Evolutionary conservation across 83 land plant genomes (phyloP).

Genomic region (Thuja plicata): DNA sequence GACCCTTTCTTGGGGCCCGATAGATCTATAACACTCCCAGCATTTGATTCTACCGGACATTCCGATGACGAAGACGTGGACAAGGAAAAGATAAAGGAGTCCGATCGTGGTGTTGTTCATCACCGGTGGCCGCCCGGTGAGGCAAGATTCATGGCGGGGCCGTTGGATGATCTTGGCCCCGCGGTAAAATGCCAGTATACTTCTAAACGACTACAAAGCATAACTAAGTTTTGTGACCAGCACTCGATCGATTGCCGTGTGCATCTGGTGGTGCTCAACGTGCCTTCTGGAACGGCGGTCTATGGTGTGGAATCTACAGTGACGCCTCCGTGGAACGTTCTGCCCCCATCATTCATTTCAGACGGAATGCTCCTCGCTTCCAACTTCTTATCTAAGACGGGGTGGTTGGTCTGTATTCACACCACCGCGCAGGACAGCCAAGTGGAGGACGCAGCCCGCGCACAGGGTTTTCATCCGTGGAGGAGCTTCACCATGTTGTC

Average conservation of each 20-base stretch:
- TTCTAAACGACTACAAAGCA: not conserved
- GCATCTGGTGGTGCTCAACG: not conserved
- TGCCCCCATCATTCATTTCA: not conserved
- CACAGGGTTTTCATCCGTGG: not conserved
- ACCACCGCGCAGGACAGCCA: not conserved
- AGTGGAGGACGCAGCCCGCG: not conserved
- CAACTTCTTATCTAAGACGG: not conserved
- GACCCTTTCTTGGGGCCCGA: too few relatives aligned
- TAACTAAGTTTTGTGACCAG: not conserved
- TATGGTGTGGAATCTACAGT: not conserved
- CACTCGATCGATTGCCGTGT: not conserved
- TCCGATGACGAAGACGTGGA: not conserved
- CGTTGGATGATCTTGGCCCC: not conserved
- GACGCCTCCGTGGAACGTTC: not conserved
- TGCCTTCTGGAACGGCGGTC: not conserved
- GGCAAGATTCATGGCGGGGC: not conserved
- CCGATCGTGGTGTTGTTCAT: fast-evolving
- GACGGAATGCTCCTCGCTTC: not conserved
- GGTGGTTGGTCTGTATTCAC: not conserved
- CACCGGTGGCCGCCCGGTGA: not conserved
- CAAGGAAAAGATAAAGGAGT: not conserved
- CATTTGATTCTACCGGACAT: not conserved
- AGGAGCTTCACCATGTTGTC: not conserved
- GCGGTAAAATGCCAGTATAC: not conserved
- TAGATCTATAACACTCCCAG: not conserved